These are phyloP conservation scores for Talaromyces funiculosus DNA, from an alignment of 2,329 filamentous ascomycete genomes.

Conservation along the genomic window DNA sequence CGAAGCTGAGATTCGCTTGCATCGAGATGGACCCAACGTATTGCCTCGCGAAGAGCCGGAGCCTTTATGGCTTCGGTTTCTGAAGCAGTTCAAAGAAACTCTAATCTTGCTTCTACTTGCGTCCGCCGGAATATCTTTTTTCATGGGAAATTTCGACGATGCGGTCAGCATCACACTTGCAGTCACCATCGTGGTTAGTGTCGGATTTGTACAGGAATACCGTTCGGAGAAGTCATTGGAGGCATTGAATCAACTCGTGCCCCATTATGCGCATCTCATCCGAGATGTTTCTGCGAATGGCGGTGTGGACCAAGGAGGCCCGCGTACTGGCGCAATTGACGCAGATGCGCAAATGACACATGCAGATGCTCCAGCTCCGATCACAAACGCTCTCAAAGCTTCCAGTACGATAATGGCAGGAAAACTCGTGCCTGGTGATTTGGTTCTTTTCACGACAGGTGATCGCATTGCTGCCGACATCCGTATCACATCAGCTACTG, in stretches of 20 bases:
- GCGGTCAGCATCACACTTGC: conserved; percentile 92
- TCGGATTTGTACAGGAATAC: conserved; percentile 97
- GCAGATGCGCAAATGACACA: conserved; percentile 47
- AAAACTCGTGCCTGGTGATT: conserved; percentile 83
- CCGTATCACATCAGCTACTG: conserved; percentile 81
- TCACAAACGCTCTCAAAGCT: conserved; percentile 62
- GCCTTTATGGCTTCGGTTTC: conserved; percentile 87
- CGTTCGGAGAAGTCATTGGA: conserved; percentile 96
- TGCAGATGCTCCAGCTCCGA: conserved; percentile 45
- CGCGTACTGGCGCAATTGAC: conserved; percentile 28
- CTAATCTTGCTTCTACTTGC: conserved; percentile 86
- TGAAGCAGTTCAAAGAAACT: conserved; percentile 96
- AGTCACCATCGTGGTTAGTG: conserved; percentile 92
- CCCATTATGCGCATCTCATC: conserved; percentile 93
- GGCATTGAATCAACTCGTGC: conserved; percentile 86
- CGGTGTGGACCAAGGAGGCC: conserved; percentile 19
- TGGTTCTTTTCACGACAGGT: conserved; percentile 90
- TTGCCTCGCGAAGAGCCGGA: conserved; percentile 90
- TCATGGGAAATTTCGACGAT: conserved; percentile 92
- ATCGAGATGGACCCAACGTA: conserved; percentile 84
- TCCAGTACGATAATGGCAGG: conserved; percentile 82
- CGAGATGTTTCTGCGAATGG: conserved; percentile 46
- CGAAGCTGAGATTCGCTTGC: conserved; percentile 73
- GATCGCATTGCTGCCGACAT: conserved; percentile 96
- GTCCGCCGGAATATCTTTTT: conserved; percentile 78